phyloP scores from a whole-genome alignment of 2,329 filamentous ascomycete genomes.

The Cladorrhinum sp. region DNA sequence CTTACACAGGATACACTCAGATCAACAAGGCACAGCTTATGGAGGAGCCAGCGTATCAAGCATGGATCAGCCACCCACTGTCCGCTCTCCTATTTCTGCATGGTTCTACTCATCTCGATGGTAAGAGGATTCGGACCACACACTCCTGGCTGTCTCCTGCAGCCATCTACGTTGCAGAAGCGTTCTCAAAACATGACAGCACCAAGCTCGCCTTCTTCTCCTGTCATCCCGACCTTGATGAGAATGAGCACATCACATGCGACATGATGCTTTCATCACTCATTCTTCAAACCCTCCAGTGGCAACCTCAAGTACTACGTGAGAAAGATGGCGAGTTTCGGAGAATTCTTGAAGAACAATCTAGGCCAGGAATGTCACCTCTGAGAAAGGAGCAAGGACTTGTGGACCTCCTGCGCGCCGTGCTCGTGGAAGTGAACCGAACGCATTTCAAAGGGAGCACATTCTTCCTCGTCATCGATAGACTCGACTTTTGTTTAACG shows the following conservation, averaged over 20 bases:
- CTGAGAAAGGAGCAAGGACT: background rate
- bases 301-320: background rate
- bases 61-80: background rate
- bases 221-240: slow-evolving; percentile 1
- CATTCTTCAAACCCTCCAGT: background rate
- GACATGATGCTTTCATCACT: slow-evolving; percentile 1
- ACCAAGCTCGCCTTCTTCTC: slow-evolving; percentile 7
- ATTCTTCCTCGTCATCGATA: slow-evolving; percentile 4
- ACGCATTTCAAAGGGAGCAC: background rate
- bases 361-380: background rate
- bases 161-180: slow-evolving; percentile 6
- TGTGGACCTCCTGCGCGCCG: background rate
- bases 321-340: slow-evolving; percentile 1
- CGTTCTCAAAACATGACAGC: background rate
- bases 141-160: slow-evolving; percentile 8
- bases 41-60: background rate
- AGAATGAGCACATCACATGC: background rate
- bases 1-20: background rate
- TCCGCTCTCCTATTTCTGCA: background rate
- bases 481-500: slow-evolving; percentile 4
- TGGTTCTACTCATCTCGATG: background rate
- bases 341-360: background rate
- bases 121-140: background rate
- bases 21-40: background rate
- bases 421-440: background rate